phyloP scores from a whole-genome alignment of 495 filamentous ascomycete genomes.

The Amphirosellinia nigrospora region DNA sequence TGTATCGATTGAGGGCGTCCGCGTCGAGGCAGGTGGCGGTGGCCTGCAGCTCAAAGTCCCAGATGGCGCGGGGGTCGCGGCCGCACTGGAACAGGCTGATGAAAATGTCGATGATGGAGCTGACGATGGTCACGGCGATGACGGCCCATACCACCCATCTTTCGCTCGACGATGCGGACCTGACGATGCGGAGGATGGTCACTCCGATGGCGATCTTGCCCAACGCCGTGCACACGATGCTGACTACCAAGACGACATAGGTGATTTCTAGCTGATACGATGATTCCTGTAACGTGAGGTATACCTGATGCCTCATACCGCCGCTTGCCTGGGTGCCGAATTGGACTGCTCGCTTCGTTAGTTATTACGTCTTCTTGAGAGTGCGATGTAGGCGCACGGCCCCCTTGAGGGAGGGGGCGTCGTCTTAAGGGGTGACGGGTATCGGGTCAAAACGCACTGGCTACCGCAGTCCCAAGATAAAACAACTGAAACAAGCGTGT shows the following conservation, averaged over 20 bases:
- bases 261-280: slow-evolving; percentile 6
- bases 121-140: neutral
- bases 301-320: neutral
- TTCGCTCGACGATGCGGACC: slow-evolving; percentile 4
- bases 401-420: too few relatives aligned
- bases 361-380: neutral
- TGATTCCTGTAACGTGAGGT: neutral
- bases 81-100: slow-evolving; percentile 14
- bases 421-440: neutral
- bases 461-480: neutral
- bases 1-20: neutral
- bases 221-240: slow-evolving; percentile 16
- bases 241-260: slow-evolving; percentile 2
- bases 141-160: slow-evolving; percentile 19
- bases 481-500: neutral
- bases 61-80: neutral
- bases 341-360: neutral
- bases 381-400: neutral
- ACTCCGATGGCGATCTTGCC: slow-evolving; percentile 10
- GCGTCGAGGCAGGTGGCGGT: neutral
- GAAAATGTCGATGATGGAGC: slow-evolving; percentile 11
- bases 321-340: neutral
- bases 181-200: slow-evolving; percentile 14
- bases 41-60: neutral
- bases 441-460: neutral